Evolutionary conservation across 768 basidiomycete genomes (phyloP).

Genomic region (Wakefieldia striispora): DNA sequence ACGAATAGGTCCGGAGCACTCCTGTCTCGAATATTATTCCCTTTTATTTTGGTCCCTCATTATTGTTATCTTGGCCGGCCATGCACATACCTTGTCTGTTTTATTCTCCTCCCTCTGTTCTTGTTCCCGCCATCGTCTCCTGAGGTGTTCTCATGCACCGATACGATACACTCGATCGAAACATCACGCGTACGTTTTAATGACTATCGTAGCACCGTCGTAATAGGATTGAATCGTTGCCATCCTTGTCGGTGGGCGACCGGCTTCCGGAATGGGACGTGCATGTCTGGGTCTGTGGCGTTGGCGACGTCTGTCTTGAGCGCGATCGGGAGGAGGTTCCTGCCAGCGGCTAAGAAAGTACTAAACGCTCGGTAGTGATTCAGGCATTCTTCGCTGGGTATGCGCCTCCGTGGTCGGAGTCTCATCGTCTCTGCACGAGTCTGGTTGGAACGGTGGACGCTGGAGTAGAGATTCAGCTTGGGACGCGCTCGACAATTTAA

Average conservation of each 20-base stretch:
- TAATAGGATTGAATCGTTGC: constrained; percentile 26
- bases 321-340: too few relatives aligned
- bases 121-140: constrained; percentile 16
- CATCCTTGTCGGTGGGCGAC: not conserved
- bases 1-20: constrained; percentile 14
- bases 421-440: too few relatives aligned
- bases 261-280: too few relatives aligned
- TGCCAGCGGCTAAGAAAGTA: too few relatives aligned
- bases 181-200: constrained; percentile 29
- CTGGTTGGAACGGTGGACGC: too few relatives aligned
- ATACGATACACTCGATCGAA: constrained; percentile 21
- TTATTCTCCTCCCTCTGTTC: not conserved
- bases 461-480: too few relatives aligned
- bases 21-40: constrained; percentile 33
- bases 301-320: too few relatives aligned
- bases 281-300: too few relatives aligned
- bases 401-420: too few relatives aligned
- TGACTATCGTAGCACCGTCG: constrained; percentile 22
- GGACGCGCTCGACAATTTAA: constrained; percentile 18
- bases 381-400: too few relatives aligned
- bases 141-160: constrained; percentile 18
- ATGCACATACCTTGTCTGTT: constrained; percentile 22
- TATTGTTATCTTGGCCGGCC: constrained; percentile 28
- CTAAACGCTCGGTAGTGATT: too few relatives aligned
- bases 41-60: constrained; percentile 13